Base-by-base conservation (phyloP, 1,284 basidiomycete genomes). In the Filobasidium uniguttulatum region DNA sequence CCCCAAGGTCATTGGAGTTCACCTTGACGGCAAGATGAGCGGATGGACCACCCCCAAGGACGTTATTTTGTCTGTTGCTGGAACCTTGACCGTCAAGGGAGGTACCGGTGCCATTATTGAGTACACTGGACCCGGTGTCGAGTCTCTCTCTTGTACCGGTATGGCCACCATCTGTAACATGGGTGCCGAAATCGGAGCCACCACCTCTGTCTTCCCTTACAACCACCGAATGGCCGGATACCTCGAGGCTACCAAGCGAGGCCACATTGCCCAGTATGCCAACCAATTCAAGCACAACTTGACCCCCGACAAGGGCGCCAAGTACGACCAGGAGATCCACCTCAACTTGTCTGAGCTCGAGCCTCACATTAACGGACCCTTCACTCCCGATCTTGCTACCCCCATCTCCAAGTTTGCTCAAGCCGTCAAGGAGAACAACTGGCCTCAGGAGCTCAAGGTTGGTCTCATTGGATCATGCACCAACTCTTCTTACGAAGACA, bases 401-500 rank as follows among this genome's bases (percentile, higher is more conserved):
- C 86, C 93, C 56, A 79, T 99, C 65, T 97, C 93, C 69, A 85
- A 93, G 76, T 96, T 98, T 67, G 85, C 85, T 56, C 73, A 77
- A 48, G 88, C 81, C 62, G 89, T 88, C 61, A 88, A 88, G 79
- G 83, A 89, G 76, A 94, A 97, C 76, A 77, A 79, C 70, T 98
- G 94, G 93, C 93, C 93, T 44, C 74, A 81, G 56, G 93, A 98
- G 70, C 82, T 99, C 75, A 91, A 88, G 75, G 94, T 97, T 62
- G 87, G 81, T 56, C 81, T 98, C 53, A 98, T 98, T 67, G 93
- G 94, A 54, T 98, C 94, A 46, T 99, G 93, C 84, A 98, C 94
- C 70, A 98, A 99, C 81, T 98, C 93, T 46, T 98, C 94, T 26
- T 99, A 99, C 71, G 94, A 98, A 75, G 94, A 99, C 75, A 97